Percentiles rank a stretch among this genome's conserved stretches.
These are phyloP conservation scores for Tetraselmis striata DNA, from an alignment of 139 green algal species.

Conservation along the genomic window DNA sequence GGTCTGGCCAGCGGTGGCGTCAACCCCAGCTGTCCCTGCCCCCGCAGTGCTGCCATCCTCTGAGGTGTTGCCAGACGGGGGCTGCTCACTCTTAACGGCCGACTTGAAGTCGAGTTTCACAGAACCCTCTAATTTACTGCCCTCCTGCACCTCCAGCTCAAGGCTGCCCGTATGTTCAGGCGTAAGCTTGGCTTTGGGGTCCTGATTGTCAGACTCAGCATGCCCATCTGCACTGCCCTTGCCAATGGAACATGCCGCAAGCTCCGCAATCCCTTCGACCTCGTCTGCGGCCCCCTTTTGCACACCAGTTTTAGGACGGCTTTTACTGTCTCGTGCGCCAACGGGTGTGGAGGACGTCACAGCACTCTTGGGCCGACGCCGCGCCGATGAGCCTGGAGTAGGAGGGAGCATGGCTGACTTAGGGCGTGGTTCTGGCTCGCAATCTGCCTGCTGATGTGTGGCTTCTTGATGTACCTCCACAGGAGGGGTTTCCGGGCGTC, in stretches of 20 bases:
- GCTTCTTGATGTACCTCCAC: neutral
- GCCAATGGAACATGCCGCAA: neutral
- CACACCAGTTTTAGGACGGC: neutral
- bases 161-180: too few species aligned
- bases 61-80: neutral
- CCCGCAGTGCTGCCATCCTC: conserved; percentile 14
- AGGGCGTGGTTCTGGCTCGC: neutral
- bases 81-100: too few species aligned
- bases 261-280: neutral
- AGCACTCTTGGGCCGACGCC: neutral
- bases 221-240: neutral
- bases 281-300: neutral
- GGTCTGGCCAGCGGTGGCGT: too few species aligned
- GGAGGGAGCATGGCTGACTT: neutral
- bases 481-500: neutral
- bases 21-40: too few species aligned
- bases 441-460: neutral
- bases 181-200: too few species aligned
- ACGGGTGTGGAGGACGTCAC: neutral
- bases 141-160: too few species aligned
- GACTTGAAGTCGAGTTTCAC: too few species aligned
- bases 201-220: too few species aligned
- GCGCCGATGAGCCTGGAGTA: neutral
- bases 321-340: neutral
- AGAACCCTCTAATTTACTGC: too few species aligned